Evolutionary conservation across 1,139 yeast species (phyloP).

Genomic region (Geotrichum candidum): DNA sequence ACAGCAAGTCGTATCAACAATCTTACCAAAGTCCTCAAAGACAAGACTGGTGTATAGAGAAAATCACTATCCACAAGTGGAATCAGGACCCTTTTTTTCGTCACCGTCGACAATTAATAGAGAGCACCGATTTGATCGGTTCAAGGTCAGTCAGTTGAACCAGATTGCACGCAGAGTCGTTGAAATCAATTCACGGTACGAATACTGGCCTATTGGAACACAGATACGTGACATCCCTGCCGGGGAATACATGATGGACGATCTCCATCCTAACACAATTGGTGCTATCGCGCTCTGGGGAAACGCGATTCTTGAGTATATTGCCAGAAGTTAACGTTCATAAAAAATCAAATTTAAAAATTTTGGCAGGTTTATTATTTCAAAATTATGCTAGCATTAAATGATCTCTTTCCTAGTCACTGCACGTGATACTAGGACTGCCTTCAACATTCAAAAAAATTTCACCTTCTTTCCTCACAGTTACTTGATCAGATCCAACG

Average conservation of each 20-base stretch:
- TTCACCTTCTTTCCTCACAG: background rate
- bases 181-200: background rate
- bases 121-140: slow-evolving; percentile 14
- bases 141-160: slow-evolving; percentile 20
- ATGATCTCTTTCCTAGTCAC: background rate
- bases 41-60: slow-evolving; percentile 17
- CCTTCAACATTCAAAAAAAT: background rate
- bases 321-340: slow-evolving; percentile 9
- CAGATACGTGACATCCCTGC: slow-evolving; percentile 18
- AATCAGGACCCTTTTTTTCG: slow-evolving; percentile 17
- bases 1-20: background rate
- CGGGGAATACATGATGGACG: slow-evolving; percentile 19
- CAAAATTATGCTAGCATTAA: background rate
- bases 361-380: background rate
- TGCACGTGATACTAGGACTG: slow-evolving; percentile 1
- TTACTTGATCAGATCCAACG: background rate
- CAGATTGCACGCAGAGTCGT: slow-evolving; percentile 14
- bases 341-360: no score
- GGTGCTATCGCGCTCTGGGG: slow-evolving; percentile 21
- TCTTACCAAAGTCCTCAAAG: slow-evolving; percentile 7
- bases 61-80: slow-evolving; percentile 17
- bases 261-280: slow-evolving; percentile 17
- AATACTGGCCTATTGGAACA: slow-evolving; percentile 20
- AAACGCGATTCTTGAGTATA: slow-evolving; percentile 18
- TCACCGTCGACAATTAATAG: slow-evolving; percentile 12